Conservation (phyloP, 257 asterid species). For the Anisodus tanguticus region DNA sequence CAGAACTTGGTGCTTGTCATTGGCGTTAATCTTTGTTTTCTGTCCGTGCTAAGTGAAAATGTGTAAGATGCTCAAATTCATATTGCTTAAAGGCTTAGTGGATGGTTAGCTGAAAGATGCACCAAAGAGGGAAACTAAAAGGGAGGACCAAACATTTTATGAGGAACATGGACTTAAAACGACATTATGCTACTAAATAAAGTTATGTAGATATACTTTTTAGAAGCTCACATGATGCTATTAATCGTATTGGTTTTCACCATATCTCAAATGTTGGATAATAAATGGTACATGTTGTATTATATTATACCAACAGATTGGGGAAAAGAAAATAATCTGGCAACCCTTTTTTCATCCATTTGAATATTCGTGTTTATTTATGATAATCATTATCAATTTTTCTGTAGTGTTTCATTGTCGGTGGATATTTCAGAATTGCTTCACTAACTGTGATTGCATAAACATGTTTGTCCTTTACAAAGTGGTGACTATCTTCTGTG, state of each 20-base stretch:
- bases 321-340: not conserved
- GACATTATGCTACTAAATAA: not conserved
- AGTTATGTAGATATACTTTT: not conserved
- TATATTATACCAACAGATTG: not conserved
- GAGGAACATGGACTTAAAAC: not conserved
- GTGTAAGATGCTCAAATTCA: conserved; percentile 14
- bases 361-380: not conserved
- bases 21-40: conserved; percentile 20
- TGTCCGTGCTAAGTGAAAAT: not conserved
- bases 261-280: conserved; percentile 15
- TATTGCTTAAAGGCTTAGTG: not conserved
- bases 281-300: not conserved
- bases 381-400: not conserved
- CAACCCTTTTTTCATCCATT: not conserved
- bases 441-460: conserved; percentile 12
- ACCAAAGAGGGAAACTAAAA: not conserved
- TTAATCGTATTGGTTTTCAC: not conserved
- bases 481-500: not conserved
- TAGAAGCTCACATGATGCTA: conserved; percentile 5
- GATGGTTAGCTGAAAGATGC: not conserved
- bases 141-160: not conserved
- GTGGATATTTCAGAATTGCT: not conserved
- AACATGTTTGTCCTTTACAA: not conserved
- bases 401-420: not conserved
- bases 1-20: conserved; percentile 9